These are phyloP conservation scores for Auriscalpium vulgare DNA, from an alignment of 768 basidiomycete genomes.

Conservation along the genomic window DNA sequence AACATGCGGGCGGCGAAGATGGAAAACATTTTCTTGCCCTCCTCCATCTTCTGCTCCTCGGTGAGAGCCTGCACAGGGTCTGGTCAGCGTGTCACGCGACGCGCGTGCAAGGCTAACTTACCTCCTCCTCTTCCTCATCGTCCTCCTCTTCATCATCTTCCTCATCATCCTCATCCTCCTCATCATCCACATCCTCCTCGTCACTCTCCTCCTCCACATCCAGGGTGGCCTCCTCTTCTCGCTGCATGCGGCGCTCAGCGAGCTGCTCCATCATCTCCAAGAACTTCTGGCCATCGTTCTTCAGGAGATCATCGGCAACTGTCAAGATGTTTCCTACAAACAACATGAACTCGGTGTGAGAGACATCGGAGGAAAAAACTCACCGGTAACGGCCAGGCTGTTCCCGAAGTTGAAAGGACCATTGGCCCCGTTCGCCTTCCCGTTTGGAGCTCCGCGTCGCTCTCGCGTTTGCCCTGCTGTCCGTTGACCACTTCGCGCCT, in stretches of 20 bases:
- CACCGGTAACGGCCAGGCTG: slow-evolving; percentile 77
- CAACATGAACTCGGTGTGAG: slow-evolving; percentile 16
- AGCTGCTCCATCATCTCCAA: slow-evolving; percentile 99
- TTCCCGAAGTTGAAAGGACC: slow-evolving; percentile 76
- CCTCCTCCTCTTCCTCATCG: slow-evolving; percentile 37
- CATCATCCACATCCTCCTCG: slow-evolving; percentile 43
- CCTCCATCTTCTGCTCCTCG: slow-evolving; percentile 98
- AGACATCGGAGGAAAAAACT: slow-evolving; percentile 22
- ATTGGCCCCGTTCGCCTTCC: slow-evolving; percentile 44
- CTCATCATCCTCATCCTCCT: slow-evolving; percentile 41
- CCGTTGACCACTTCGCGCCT: slow-evolving; percentile 19
- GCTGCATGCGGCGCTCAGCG: slow-evolving; percentile 86
- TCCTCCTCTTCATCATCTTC: slow-evolving; percentile 45
- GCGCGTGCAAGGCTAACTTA: neutral
- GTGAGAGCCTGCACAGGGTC: slow-evolving; percentile 56
- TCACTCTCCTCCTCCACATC: slow-evolving; percentile 40
- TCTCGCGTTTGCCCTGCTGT: slow-evolving; percentile 12
- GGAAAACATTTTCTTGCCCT: slow-evolving; percentile 98
- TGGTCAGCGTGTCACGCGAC: neutral
- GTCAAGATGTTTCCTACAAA: slow-evolving; percentile 88
- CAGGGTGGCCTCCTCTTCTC: slow-evolving; percentile 62
- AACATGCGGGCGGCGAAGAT: slow-evolving; percentile 99
- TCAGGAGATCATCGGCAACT: slow-evolving; percentile 95
- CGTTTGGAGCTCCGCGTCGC: slow-evolving; percentile 30
- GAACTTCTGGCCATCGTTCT: slow-evolving; percentile 98